These are phyloP conservation scores for Tylopilus sp. DNA, from an alignment of 1,284 basidiomycete species.

Conservation along the genomic window DNA sequence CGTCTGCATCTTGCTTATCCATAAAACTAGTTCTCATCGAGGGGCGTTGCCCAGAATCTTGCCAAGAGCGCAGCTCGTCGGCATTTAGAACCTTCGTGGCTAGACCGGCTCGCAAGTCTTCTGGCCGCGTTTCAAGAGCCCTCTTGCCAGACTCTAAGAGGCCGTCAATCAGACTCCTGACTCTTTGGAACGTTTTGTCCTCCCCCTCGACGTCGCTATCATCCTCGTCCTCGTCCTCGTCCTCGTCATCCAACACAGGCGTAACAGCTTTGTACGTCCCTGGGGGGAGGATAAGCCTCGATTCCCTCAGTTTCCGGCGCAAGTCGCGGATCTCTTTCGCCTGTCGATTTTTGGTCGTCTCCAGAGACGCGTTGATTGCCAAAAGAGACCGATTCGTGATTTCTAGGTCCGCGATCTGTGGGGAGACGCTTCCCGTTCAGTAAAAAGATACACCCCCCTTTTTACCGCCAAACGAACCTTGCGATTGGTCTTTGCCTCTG, in stretches of 20 bases:
- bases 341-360: conserved; percentile 69
- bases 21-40: conserved; percentile 6
- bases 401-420: conserved; percentile 75
- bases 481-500: conserved; percentile 70
- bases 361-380: conserved; percentile 68
- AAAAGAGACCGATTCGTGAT: conserved; percentile 76
- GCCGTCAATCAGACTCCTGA: conserved; percentile 57
- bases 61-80: conserved; percentile 63
- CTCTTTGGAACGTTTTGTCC: conserved; percentile 50
- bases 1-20: conserved; percentile 25
- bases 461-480: conserved; percentile 46
- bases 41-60: conserved; percentile 33
- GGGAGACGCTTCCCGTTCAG: neutral
- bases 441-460: neutral
- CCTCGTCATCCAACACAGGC: conserved; percentile 40
- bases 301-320: conserved; percentile 69
- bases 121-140: conserved; percentile 55
- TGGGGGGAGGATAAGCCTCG: conserved; percentile 70
- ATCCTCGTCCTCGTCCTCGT: conserved; percentile 31
- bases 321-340: conserved; percentile 75
- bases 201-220: conserved; percentile 42
- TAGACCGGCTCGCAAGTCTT: conserved; percentile 45
- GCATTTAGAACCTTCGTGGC: conserved; percentile 65
- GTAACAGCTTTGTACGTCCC: conserved; percentile 53
- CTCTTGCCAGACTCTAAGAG: conserved; percentile 56